phyloP scores from a whole-genome alignment of 202 grass and related monocot genomes.

The Alloteropsis angusta region DNA sequence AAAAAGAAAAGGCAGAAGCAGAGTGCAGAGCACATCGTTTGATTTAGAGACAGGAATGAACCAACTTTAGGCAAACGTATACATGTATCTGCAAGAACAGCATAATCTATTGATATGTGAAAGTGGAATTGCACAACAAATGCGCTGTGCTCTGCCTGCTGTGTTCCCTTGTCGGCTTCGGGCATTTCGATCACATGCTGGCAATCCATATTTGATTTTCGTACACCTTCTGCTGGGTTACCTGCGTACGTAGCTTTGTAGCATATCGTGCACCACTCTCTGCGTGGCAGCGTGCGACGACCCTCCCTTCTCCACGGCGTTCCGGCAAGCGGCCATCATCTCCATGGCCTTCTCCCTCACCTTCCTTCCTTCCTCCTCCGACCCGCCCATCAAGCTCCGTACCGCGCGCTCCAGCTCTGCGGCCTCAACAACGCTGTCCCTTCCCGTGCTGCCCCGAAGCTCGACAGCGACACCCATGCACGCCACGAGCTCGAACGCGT shows the following conservation, averaged over 20 bases:
- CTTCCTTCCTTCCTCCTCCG: constrained; percentile 33
- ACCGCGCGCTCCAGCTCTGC: constrained; percentile 25
- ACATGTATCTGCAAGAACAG: too few species aligned
- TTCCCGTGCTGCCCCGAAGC: background rate
- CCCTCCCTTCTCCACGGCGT: constrained; percentile 8
- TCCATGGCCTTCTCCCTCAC: background rate
- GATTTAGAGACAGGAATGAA: too few species aligned
- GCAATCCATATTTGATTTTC: background rate
- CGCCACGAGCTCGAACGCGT: constrained; percentile 37
- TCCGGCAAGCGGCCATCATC: constrained; percentile 9
- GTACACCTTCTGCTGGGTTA: background rate
- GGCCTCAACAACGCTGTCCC: constrained; percentile 9
- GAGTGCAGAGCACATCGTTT: too few species aligned
- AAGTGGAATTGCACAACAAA: too few species aligned
- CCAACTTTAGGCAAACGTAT: too few species aligned
- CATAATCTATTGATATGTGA: too few species aligned
- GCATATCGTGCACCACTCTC: background rate
- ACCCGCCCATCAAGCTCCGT: constrained; percentile 6
- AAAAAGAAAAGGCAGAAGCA: too few species aligned
- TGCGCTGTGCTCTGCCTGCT: too few species aligned
- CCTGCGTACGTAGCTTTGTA: background rate
- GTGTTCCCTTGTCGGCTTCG: background rate
- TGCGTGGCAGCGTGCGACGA: background rate
- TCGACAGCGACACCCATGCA: constrained; percentile 13
- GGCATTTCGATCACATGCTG: background rate